A percentile compares a stretch with the other conserved stretches of the same genome.
These are phyloP conservation scores for Aeminium ludgeri DNA, from an alignment of 495 filamentous ascomycete genomes.

Conservation along the genomic window DNA sequence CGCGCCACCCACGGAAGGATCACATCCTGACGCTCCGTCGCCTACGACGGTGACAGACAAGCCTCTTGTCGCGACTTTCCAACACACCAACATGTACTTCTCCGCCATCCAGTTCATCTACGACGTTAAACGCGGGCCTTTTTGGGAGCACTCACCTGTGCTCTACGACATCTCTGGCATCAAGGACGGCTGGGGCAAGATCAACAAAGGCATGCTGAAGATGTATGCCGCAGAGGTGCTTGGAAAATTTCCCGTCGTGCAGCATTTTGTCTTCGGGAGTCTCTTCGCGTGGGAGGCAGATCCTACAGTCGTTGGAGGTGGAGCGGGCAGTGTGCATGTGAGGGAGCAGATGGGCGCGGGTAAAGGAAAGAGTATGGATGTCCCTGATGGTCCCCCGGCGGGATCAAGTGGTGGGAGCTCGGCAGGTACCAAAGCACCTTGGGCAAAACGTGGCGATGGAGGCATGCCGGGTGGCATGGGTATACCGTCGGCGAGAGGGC, in stretches of 20 bases:
- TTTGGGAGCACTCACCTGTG: constrained; percentile 96
- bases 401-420: constrained; percentile 3
- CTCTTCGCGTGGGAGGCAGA: constrained; percentile 71
- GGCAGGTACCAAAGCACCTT: constrained; percentile 22
- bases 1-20: constrained; percentile 47
- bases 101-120: constrained; percentile 97
- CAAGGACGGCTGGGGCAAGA: constrained; percentile 85
- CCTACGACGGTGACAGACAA: constrained; percentile 51
- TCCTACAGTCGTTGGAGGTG: constrained; percentile 36
- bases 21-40: constrained; percentile 49
- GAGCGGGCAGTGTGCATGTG: constrained; percentile 35
- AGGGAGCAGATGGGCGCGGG: constrained; percentile 33
- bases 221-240: constrained; percentile 58
- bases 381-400: neutral
- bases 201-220: constrained; percentile 81
- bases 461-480: neutral
- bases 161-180: constrained; percentile 90
- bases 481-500: constrained; percentile 23
- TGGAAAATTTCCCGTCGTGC: constrained; percentile 53
- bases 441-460: constrained; percentile 12
- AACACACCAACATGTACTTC: constrained; percentile 78
- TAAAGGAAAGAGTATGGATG: constrained; percentile 5
- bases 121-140: constrained; percentile 92
- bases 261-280: constrained; percentile 59
- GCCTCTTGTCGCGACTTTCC: constrained; percentile 47